Base-by-base conservation (phyloP, 331 rosid genomes). In the Rosa hybrid region DNA sequence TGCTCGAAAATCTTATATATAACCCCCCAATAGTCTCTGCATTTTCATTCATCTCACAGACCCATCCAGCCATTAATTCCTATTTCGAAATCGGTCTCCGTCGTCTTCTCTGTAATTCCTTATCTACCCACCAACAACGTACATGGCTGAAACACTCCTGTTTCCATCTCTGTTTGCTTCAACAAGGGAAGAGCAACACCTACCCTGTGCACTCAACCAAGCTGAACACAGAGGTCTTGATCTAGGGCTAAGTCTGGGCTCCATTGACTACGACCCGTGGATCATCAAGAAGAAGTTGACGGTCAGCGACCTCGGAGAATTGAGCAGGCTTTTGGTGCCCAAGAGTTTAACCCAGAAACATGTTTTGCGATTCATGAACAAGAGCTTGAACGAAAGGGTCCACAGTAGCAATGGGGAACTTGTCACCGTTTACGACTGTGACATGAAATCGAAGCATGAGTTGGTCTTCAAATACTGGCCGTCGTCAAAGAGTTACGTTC, bases 231-330 rank as follows among this genome's bases (percentile, higher is more conserved):
- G 41, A 12, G 39, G 39, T 12, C 68, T 63, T 13, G 41, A 63
- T 27, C 68, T 23, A 6, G 68, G 41, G 4, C 41, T 63, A 4
- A 25, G 42, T 25, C 42, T 63, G 41, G 41, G 68, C 41, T 63
- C 68, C 39, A 63, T 63, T 10, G 34, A 21, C 65, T 59, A 59
- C 34, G 75, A 67, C 18, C 81, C 75, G 0, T 67, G 75, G 81
- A 34, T 38, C 48, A 74, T 74, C 25, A 54, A 54, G 65, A 74
- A 74, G 78, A 54, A 74, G 25, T 12, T 77, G 46, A 7, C 10
- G 20, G 27, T 4, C 46, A 68, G 75, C 20, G 81, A 77, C 44
- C 11, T 50, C 12, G 67, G 75, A 1, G 4, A 50, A 21, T 77
- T 20, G 51, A 7, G 41, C 38, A 50, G 75, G 51, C 75, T 77